These are phyloP conservation scores for Aspergillus fischeri DNA, from an alignment of 2,329 filamentous ascomycete species.

Conservation along the genomic window DNA sequence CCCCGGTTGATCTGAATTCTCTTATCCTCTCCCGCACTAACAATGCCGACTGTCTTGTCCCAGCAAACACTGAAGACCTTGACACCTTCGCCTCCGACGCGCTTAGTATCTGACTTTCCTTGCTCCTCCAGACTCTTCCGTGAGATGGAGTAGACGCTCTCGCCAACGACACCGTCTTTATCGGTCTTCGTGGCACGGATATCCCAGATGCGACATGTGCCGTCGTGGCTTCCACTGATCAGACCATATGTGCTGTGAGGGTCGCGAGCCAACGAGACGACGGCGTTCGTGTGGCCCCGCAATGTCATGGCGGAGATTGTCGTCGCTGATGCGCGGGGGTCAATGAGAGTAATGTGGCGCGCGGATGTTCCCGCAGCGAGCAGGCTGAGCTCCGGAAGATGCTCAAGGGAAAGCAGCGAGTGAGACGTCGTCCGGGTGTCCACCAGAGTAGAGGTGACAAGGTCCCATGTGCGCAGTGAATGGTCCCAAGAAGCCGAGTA, in stretches of 20 bases:
- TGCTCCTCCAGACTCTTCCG: constrained; percentile 67
- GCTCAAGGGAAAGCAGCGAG: constrained; percentile 72
- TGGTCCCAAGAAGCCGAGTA: constrained; percentile 93
- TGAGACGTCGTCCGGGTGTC: constrained; percentile 80
- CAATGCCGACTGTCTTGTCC: constrained; percentile 82
- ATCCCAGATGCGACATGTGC: constrained; percentile 92
- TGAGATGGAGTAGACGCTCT: constrained; percentile 72
- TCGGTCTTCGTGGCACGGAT: constrained; percentile 64
- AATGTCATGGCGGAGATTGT: constrained; percentile 84
- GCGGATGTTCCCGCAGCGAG: constrained; percentile 75
- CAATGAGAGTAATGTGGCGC: constrained; percentile 86
- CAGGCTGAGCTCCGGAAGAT: constrained; percentile 63
- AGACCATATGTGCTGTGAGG: constrained; percentile 74
- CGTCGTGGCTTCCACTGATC: constrained; percentile 85
- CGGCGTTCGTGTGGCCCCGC: constrained; percentile 76
- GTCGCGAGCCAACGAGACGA: constrained; percentile 56
- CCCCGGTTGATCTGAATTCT: constrained; percentile 85
- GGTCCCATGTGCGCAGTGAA: constrained; percentile 83
- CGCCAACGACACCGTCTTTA: constrained; percentile 58
- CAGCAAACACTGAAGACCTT: constrained; percentile 89
- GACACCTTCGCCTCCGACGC: constrained; percentile 70
- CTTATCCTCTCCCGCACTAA: constrained; percentile 90
- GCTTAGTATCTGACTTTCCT: constrained; percentile 54
- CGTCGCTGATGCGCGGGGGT: constrained; percentile 74
- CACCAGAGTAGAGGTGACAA: constrained; percentile 74